phyloP scores from a whole-genome alignment of 192 early-diverging fungal genomes.

The Allomyces macrogynus region DNA sequence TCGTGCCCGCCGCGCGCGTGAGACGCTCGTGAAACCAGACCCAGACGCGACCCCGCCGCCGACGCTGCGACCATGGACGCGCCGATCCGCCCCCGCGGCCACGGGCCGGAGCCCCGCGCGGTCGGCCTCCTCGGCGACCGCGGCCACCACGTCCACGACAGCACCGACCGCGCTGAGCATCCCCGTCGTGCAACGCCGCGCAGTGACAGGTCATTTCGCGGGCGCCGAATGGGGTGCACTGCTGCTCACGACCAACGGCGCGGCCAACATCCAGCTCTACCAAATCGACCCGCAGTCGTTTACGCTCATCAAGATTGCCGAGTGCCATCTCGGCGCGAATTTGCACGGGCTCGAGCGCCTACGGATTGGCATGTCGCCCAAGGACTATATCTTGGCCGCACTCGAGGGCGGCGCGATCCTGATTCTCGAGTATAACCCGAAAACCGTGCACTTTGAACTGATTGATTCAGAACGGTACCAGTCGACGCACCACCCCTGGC shows the following conservation, averaged over 20 bases:
- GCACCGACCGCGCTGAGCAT: too few species aligned
- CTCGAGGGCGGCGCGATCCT: background rate
- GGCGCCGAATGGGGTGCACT: background rate
- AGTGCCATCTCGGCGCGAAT: background rate
- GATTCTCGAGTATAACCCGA: slow-evolving; percentile 1
- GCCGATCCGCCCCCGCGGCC: too few species aligned
- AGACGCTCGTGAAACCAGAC: too few species aligned
- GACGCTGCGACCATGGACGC: too few species aligned
- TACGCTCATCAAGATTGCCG: slow-evolving; percentile 1
- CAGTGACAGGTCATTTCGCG: background rate
- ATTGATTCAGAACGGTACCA: background rate
- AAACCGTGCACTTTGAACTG: background rate
- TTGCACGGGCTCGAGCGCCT: background rate
- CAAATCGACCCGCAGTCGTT: background rate
- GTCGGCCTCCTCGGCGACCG: too few species aligned
- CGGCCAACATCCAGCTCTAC: background rate
- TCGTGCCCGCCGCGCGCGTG: too few species aligned
- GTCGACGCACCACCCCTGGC: background rate
- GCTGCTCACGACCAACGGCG: background rate
- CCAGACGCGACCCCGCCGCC: too few species aligned
- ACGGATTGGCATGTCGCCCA: background rate
- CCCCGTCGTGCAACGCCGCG: background rate
- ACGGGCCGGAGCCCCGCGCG: too few species aligned
- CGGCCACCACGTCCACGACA: too few species aligned
- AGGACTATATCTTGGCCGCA: background rate